Base-by-base conservation (phyloP, 139 green algal species). In the Diplosphaera chodatii region DNA sequence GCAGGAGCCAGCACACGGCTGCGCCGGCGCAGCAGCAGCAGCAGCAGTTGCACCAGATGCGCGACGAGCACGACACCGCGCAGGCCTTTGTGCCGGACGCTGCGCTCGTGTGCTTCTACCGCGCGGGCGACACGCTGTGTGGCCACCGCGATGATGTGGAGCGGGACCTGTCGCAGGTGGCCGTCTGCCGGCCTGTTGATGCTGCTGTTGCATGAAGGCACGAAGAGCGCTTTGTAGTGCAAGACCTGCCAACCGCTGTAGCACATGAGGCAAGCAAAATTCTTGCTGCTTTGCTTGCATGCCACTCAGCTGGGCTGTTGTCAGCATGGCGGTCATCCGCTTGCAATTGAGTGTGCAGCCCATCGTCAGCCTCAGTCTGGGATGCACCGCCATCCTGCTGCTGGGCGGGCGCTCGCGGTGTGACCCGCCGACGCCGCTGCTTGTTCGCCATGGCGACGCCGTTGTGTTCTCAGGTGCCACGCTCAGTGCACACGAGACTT, bases 101-200 rank as follows among this genome's bases (percentile, higher is more conserved):
- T 1, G 92, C 93, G 0, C 75, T 97, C 4, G 78, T 97, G 23
- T 98, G 98, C 69, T 98, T 86, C 75, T 96, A 96, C 69, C 55
- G 79, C 5, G 65, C 81, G 29, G 87, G 89, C 2, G 91, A 96
- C 78, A 94, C 87, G 1, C 79, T 97, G 23, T 80, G 83, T 13
- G 92, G 92, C 0, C 92, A 97, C 80, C 65, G 83, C 33, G 92
- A 97, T 69, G 92, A 97, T 70, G 93, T 88, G 29, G 93, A 98
- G 82, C 22, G 18, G 0, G 84, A 96, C 72, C 56, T 91, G 73
- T 40, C 27, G 1, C 48, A 59, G 48, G 48, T 59, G 48, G n/a
- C n/a, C n/a, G n/a, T n/a, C n/a, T n/a, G n/a, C n/a, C n/a, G n/a
- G n/a, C n/a, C n/a, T n/a, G n/a, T n/a, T n/a, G n/a, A n/a, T n/a